Conservation (phyloP, 805 yeast genomes). For the Tetrapisispora pingtungensis region DNA sequence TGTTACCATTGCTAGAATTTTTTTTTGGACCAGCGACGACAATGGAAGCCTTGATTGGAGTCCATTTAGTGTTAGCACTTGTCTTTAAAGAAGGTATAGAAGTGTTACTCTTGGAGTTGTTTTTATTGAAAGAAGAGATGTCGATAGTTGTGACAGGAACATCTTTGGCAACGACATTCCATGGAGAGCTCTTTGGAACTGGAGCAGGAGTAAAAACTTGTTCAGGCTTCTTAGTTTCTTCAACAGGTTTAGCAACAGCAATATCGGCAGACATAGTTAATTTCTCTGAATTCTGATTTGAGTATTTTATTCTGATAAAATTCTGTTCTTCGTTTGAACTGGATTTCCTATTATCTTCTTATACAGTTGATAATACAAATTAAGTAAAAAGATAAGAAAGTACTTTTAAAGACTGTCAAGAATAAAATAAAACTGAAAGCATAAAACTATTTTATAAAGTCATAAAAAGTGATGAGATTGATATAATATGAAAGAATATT, state of each 20-base stretch:
- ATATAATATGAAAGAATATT: no score
- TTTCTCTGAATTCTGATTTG: no score
- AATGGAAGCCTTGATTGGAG: constrained; percentile 54
- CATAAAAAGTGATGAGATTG: no score
- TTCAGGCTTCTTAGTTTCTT: constrained; percentile 2
- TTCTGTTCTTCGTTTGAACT: no score
- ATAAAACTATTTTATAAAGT: not conserved
- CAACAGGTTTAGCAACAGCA: constrained; percentile 5
- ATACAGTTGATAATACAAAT: no score
- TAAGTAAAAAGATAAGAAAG: no score
- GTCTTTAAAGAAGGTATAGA: constrained; percentile 10
- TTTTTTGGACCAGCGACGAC: constrained; percentile 29
- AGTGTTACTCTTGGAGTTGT: constrained; percentile 4
- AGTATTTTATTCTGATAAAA: no score
- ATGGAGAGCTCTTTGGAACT: constrained; percentile 27
- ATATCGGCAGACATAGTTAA: constrained; percentile 3
- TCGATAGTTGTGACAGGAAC: constrained; percentile 19
- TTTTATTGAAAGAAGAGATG: constrained; percentile 12
- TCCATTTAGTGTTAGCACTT: constrained; percentile 43
- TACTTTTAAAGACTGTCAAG: no score
- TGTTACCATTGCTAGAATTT: constrained; percentile 9
- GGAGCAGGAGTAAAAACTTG: constrained; percentile 26
- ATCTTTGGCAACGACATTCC: constrained; percentile 23
- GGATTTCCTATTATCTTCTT: no score
- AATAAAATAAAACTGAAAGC: not conserved